Conservation (phyloP, 1,284 basidiomycete species). For the Trichosporon asahii region DNA sequence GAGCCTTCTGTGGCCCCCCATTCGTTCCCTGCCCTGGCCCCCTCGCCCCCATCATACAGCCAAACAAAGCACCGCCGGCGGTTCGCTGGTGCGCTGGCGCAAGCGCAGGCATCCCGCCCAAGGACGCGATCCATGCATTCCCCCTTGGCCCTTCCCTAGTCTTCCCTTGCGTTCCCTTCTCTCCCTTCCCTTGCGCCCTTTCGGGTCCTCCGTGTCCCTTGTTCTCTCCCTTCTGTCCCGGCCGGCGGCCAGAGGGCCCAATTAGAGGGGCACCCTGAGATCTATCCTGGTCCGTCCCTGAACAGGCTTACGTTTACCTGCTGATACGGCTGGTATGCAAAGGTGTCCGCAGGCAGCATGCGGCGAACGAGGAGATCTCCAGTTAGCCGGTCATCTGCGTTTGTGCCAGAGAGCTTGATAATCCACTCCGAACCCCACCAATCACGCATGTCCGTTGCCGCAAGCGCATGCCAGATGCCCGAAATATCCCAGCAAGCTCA, state of each 20-base stretch:
- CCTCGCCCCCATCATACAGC: not conserved
- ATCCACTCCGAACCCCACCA: not conserved
- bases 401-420: not conserved
- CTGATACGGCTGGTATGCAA: not conserved
- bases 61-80: not conserved
- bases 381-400: slow-evolving; percentile 7
- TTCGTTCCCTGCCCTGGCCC: not conserved
- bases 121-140: slow-evolving; percentile 7
- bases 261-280: not conserved
- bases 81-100: too few relatives aligned
- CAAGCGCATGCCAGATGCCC: not conserved
- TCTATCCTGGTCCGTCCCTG: not conserved
- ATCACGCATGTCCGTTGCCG: not conserved
- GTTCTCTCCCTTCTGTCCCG: not conserved
- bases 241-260: not conserved
- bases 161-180: not conserved
- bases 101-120: not conserved
- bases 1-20: not conserved
- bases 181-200: not conserved
- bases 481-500: slow-evolving; percentile 4
- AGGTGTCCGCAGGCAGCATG: too few relatives aligned
- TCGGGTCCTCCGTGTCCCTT: not conserved
- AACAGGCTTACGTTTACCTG: not conserved
- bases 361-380: not conserved
- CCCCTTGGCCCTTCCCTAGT: not conserved